phyloP scores from a whole-genome alignment of 106 monocot species.

The Iris macrosiphon region DNA sequence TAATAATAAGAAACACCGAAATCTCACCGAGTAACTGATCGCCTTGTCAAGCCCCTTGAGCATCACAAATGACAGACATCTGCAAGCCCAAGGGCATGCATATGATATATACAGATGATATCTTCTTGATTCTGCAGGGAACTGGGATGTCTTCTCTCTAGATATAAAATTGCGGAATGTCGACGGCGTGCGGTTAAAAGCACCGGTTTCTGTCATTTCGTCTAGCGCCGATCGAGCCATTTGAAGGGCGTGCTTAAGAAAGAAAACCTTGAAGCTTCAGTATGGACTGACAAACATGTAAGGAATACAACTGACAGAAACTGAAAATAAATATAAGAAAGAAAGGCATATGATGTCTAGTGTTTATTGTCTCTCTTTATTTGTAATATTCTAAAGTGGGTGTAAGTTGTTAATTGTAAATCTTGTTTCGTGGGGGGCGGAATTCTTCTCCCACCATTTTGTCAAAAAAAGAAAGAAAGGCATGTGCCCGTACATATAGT shows the following conservation, averaged over 20 bases:
- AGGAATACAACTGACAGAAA: too few species aligned
- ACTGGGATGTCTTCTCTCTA: constrained; percentile 40
- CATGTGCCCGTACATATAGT: too few species aligned
- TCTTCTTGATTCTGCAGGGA: constrained; percentile 68
- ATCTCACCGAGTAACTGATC: constrained; percentile 47
- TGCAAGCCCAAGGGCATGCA: constrained; percentile 89
- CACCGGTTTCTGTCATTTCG: constrained; percentile 51
- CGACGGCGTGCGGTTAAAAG: constrained; percentile 57
- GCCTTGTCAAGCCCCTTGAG: constrained; percentile 73
- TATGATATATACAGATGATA: constrained; percentile 89
- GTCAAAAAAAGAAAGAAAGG: too few species aligned
- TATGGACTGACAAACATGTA: too few species aligned
- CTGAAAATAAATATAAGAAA: too few species aligned
- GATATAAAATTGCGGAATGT: constrained; percentile 64
- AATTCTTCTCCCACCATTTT: too few species aligned
- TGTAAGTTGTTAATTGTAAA: too few species aligned
- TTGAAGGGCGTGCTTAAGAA: constrained; percentile 4
- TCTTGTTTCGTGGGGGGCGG: too few species aligned
- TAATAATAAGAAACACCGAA: not conserved
- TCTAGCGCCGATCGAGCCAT: constrained; percentile 64
- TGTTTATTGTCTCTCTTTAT: too few species aligned
- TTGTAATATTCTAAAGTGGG: too few species aligned
- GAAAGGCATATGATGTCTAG: too few species aligned
- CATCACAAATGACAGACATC: constrained; percentile 71
- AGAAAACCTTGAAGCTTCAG: not conserved